These are phyloP conservation scores for Daldinia sp. DNA, from an alignment of 2,329 filamentous ascomycete species.

Conservation along the genomic window DNA sequence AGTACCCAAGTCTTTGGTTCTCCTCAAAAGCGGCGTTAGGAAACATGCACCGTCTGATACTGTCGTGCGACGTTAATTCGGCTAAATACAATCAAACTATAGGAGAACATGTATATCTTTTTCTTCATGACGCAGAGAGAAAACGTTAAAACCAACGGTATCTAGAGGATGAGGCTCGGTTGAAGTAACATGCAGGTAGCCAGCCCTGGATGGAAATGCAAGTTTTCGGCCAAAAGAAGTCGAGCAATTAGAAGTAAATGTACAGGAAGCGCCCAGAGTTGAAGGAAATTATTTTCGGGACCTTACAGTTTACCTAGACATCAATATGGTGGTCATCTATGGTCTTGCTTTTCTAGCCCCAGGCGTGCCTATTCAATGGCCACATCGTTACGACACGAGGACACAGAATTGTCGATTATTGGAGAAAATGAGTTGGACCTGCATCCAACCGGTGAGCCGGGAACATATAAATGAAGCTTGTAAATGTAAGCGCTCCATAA, in stretches of 20 bases:
- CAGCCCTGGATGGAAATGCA: not conserved
- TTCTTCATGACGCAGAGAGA: not conserved
- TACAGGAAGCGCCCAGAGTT: slow-evolving; percentile 11
- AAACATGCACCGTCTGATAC: not conserved
- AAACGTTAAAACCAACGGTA: not conserved
- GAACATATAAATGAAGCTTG: slow-evolving; percentile 11
- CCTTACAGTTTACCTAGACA: slow-evolving; percentile 25
- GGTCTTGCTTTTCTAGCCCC: not conserved
- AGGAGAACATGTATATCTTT: not conserved
- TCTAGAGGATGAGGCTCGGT: not conserved
- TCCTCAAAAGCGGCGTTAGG: slow-evolving; percentile 8
- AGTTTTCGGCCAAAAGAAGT: slow-evolving; percentile 5
- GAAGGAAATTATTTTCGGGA: slow-evolving; percentile 12
- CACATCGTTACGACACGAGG: slow-evolving; percentile 23
- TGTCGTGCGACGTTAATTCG: slow-evolving; percentile 1
- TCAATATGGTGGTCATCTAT: not conserved
- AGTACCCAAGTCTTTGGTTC: not conserved
- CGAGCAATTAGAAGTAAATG: not conserved
- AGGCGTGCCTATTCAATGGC: not conserved
- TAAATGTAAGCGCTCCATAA: slow-evolving; percentile 1
- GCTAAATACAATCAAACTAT: slow-evolving; percentile 3
- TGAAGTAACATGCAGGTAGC: not conserved
- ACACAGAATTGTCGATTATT: slow-evolving; percentile 6
- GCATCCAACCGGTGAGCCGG: slow-evolving; percentile 20
- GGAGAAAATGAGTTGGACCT: slow-evolving; percentile 9